Evolutionary conservation across 2,329 filamentous ascomycete species (phyloP), one percentile per base, ranked within the genome.

Genomic region (Monilinia fructigena): DNA sequence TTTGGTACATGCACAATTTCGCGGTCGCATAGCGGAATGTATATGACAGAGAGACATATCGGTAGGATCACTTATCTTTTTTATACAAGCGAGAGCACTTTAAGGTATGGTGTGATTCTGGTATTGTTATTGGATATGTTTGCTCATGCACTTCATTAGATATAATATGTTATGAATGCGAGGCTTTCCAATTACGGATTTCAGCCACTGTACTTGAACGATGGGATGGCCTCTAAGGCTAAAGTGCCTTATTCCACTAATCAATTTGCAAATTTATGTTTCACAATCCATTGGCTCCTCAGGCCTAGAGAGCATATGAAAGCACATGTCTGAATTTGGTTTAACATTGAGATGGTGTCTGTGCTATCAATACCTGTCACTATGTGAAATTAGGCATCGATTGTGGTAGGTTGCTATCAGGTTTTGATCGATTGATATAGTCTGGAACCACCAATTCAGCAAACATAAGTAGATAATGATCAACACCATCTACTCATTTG

Each of bases 11-110:
- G 56, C 42, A 45, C 23, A 38, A 50, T 26, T 60, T 8, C 14
- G 58, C n/a, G 58, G 45, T 60, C 12, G 31, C 45, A 60, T n/a
- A 50, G 58, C 28, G 28, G 45, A 6, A 26, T 35, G 50, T 61
- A 50, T 50, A 38, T 61, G 31, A 38, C 20, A 28, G n/a, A 50
- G 28, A n/a, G n/a, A 7, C 31, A 50, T 16, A 40, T 61, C 14
- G 45, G 47, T 50, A 61, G 42, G 56, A 47, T 12, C 45, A 50
- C n/a, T 40, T 38, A 35, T 61, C 38, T 61, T n/a, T 28, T 61
- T 45, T 61, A 50, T 61, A 26, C 20, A 40, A 50, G 58, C 58
- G 31, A 56, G 31, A 56, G 50, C 14, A 20, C 14, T 6, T 52
- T 38, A 38, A 50, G 26, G 28, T 50, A 38, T 50, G n/a, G n/a